These are phyloP conservation scores for Coemansia biformis DNA, from an alignment of 192 early-diverging fungal genomes.

Conservation along the genomic window DNA sequence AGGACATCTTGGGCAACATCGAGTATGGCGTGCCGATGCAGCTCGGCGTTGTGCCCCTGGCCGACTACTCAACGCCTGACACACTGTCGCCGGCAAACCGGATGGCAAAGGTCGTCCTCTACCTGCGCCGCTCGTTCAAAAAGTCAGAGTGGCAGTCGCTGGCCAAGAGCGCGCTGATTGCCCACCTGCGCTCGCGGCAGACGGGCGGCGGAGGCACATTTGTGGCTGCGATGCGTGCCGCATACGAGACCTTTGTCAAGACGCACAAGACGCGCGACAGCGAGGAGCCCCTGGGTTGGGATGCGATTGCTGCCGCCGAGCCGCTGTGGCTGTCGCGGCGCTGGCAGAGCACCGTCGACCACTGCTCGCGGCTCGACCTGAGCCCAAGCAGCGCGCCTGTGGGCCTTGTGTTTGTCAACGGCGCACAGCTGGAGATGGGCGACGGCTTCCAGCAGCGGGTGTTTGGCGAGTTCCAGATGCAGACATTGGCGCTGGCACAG, in stretches of 20 bases:
- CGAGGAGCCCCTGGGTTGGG: conserved; percentile 26
- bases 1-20: conserved; percentile 60
- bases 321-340: conserved; percentile 21
- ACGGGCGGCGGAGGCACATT: not conserved
- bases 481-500: conserved; percentile 49
- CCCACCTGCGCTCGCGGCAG: conserved; percentile 5
- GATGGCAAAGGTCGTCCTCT: conserved; percentile 34
- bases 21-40: conserved; percentile 73
- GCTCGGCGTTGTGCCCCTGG: conserved; percentile 76
- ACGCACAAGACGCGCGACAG: conserved; percentile 25
- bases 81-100: conserved; percentile 16
- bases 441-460: conserved; percentile 57
- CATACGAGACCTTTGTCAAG: conserved; percentile 24
- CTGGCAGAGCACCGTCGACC: conserved; percentile 26
- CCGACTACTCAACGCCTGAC: conserved; percentile 29
- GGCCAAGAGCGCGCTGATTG: conserved; percentile 20
- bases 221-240: conserved; percentile 8
- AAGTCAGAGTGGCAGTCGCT: conserved; percentile 30
- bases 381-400: conserved; percentile 22
- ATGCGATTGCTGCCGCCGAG: conserved; percentile 10
- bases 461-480: conserved; percentile 50
- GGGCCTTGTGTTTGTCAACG: conserved; percentile 72
- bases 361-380: conserved; percentile 41
- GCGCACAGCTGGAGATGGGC: conserved; percentile 61
- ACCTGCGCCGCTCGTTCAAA: conserved; percentile 37